These are phyloP conservation scores for Kodamaea laetipori DNA, from an alignment of 805 yeast genomes.

Conservation along the genomic window DNA sequence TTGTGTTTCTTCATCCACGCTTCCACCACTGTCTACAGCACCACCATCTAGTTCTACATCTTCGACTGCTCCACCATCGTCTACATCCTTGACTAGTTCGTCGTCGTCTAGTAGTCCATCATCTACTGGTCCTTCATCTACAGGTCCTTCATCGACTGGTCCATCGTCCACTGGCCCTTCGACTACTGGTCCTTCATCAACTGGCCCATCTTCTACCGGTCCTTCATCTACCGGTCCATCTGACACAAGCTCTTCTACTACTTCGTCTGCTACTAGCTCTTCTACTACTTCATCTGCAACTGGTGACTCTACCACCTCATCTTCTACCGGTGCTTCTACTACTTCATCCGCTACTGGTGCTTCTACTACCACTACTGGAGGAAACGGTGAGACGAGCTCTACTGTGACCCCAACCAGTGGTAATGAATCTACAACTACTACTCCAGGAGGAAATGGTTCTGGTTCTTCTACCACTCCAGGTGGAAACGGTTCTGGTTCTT, in stretches of 20 bases:
- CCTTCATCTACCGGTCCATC: constrained; percentile 4
- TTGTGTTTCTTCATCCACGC: constrained; percentile 12
- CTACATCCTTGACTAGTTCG: constrained; percentile 7
- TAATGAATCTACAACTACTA: constrained; percentile 1
- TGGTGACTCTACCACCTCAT: constrained; percentile 1
- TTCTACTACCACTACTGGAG: constrained; percentile 4
- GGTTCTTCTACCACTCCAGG: constrained; percentile 1
- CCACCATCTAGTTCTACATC: constrained; percentile 5
- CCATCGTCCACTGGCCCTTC: constrained; percentile 4
- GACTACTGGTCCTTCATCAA: constrained; percentile 6
- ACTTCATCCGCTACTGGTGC: constrained; percentile 3
- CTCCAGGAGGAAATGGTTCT: constrained; percentile 4
- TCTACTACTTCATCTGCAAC: background rate
- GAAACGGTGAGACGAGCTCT: constrained; percentile 2
- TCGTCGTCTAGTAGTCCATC: constrained; percentile 7
- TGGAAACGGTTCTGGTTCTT: constrained; percentile 5
- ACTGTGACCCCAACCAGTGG: background rate
- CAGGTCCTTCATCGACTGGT: constrained; percentile 6
- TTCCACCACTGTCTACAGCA: constrained; percentile 1
- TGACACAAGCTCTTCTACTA: constrained; percentile 2
- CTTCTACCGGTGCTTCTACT: constrained; percentile 1
- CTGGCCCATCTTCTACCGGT: constrained; percentile 10
- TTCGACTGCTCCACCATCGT: constrained; percentile 2
- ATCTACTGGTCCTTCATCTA: constrained; percentile 5
- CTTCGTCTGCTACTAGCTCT: background rate